Evolutionary conservation across 108 stramenopile genomes (phyloP).

Genomic region (Thalassiosira profunda): DNA sequence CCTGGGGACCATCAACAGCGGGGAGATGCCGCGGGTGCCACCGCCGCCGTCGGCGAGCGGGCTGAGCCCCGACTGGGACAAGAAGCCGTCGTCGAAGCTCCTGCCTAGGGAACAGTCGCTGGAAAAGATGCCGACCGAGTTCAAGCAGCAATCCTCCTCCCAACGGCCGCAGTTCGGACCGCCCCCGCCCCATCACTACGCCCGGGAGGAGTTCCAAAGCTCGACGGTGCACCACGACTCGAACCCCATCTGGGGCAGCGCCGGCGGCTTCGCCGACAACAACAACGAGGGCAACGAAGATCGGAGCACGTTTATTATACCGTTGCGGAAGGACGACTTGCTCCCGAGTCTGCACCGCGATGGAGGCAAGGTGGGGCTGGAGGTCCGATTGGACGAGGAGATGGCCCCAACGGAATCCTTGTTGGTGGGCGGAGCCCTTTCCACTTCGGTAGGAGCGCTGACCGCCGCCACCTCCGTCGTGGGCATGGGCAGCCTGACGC

Average conservation of each 20-base stretch:
- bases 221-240: slow-evolving; percentile 62
- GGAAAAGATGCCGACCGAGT: too few relatives aligned
- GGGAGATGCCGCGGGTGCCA: too few relatives aligned
- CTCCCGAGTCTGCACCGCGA: slow-evolving; percentile 50
- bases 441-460: slow-evolving; percentile 26
- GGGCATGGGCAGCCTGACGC: slow-evolving; percentile 29
- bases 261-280: neutral
- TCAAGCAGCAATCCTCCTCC: neutral
- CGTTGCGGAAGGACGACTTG: slow-evolving; percentile 64
- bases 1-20: too few relatives aligned
- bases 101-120: too few relatives aligned
- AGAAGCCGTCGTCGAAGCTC: too few relatives aligned
- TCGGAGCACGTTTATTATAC: slow-evolving; percentile 53
- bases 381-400: slow-evolving; percentile 78
- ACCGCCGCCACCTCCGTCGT: slow-evolving; percentile 56
- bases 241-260: slow-evolving; percentile 73
- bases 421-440: slow-evolving; percentile 32
- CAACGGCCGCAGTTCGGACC: too few relatives aligned
- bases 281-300: neutral
- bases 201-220: slow-evolving; percentile 40
- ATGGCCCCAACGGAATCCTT: slow-evolving; percentile 35
- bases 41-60: too few relatives aligned
- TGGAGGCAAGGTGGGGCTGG: slow-evolving; percentile 44
- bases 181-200: slow-evolving; percentile 27
- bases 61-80: too few relatives aligned